Evolutionary conservation across 2,329 filamentous ascomycete genomes (phyloP).

Genomic region (Colletotrichum ledebouriae): DNA sequence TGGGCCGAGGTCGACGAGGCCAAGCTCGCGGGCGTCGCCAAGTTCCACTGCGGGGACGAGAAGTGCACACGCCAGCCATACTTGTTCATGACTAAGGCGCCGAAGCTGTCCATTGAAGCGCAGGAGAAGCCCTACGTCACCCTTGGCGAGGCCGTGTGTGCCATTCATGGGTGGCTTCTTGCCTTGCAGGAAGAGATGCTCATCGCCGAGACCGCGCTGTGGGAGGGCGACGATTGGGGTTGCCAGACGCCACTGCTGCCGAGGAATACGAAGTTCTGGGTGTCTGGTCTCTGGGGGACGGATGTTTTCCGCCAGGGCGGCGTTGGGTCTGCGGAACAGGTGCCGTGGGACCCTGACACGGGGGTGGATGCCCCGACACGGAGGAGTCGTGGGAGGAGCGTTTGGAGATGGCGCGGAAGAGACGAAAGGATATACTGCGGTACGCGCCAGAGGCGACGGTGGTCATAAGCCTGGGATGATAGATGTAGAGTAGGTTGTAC

Average conservation of each 20-base stretch:
- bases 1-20: neutral
- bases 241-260: neutral
- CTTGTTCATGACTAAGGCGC: slow-evolving; percentile 2
- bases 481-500: neutral
- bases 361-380: neutral
- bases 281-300: slow-evolving; percentile 11
- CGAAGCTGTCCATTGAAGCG: neutral
- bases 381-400: slow-evolving; percentile 18
- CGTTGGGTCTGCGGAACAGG: neutral
- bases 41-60: slow-evolving; percentile 8
- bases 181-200: slow-evolving; percentile 6
- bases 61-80: slow-evolving; percentile 4
- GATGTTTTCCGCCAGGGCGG: neutral
- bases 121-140: slow-evolving; percentile 5
- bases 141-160: slow-evolving; percentile 6
- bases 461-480: neutral
- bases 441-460: slow-evolving; percentile 5
- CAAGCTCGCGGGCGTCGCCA: neutral
- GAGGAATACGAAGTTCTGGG: slow-evolving; percentile 8
- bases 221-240: slow-evolving; percentile 6
- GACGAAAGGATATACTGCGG: neutral
- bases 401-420: slow-evolving; percentile 1
- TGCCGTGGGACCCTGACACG: neutral
- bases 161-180: slow-evolving; percentile 10
- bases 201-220: slow-evolving; percentile 1